Conservation (phyloP, 352 stramenopile species). For the Phytophthora pinifolia region DNA sequence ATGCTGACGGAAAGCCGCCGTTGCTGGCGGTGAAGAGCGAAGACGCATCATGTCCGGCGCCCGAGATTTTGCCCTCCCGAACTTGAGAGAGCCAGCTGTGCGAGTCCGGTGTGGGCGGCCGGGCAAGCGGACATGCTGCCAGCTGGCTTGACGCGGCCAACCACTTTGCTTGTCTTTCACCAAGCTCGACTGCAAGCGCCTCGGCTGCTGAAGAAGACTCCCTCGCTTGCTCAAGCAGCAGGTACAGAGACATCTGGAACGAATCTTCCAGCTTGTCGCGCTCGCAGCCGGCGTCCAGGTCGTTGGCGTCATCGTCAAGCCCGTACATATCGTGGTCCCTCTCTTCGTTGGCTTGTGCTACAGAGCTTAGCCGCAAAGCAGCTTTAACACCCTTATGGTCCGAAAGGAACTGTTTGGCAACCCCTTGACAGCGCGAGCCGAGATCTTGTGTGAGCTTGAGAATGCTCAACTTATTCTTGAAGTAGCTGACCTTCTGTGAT, state of each 20-base stretch:
- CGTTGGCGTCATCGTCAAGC: conserved; percentile 21
- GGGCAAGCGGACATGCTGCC: conserved; percentile 52
- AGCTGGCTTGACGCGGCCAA: conserved; percentile 72
- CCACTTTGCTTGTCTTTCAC: conserved; percentile 60
- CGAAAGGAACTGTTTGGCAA: conserved; percentile 38
- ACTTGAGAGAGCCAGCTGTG: conserved; percentile 80
- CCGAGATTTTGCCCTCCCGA: conserved; percentile 77
- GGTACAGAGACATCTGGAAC: conserved; percentile 26
- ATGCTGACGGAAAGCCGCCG: conserved; percentile 33
- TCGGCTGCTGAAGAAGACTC: conserved; percentile 30
- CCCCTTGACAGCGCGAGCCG: conserved; percentile 33
- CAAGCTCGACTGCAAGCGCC: conserved; percentile 26
- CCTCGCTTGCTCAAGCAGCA: conserved; percentile 32
- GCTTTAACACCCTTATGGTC: conserved; percentile 19
- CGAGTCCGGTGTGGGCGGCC: conserved; percentile 50
- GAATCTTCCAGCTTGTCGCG: conserved; percentile 30
- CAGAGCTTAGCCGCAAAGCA: conserved; percentile 10
- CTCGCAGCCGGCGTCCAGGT: conserved; percentile 19
- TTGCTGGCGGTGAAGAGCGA: conserved; percentile 19
- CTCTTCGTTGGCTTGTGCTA: conserved; percentile 5
- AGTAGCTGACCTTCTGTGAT: conserved; percentile 43
- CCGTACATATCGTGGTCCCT: conserved; percentile 22
- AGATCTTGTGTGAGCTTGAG: conserved; percentile 58
- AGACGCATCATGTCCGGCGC: conserved; percentile 57
- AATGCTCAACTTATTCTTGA: conserved; percentile 55